These are phyloP conservation scores for Madurella fahalii DNA, from an alignment of 2,329 filamentous ascomycete species.

Conservation along the genomic window DNA sequence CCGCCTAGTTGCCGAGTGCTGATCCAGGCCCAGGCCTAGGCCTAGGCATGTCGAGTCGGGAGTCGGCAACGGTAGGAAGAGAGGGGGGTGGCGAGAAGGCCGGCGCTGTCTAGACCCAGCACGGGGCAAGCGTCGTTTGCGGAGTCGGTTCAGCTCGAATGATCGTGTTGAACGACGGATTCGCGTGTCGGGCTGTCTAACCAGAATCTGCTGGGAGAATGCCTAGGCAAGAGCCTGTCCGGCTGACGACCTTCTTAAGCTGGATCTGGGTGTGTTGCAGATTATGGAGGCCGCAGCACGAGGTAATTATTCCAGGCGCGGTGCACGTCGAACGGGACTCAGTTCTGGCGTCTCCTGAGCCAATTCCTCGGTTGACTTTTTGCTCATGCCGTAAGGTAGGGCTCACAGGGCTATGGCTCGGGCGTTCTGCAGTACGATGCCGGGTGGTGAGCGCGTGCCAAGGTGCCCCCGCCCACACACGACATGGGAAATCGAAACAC, in stretches of 20 bases:
- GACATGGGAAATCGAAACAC: conserved; percentile 13
- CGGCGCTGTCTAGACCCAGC: background rate
- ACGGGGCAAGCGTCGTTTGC: background rate
- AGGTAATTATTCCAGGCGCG: conserved; percentile 8
- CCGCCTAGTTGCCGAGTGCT: conserved; percentile 2
- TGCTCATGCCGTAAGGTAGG: background rate
- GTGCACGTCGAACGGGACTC: conserved; percentile 8
- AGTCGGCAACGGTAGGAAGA: background rate
- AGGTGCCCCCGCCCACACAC: conserved; percentile 9
- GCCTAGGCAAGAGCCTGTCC: conserved; percentile 17
- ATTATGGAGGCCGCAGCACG: conserved; percentile 9
- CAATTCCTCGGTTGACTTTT: conserved; percentile 5
- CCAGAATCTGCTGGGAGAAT: conserved; percentile 8
- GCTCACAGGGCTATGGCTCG: conserved; percentile 6
- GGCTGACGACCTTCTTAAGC: conserved; percentile 15
- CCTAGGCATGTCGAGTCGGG: background rate
- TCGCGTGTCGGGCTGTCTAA: background rate
- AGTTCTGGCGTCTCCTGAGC: conserved; percentile 7
- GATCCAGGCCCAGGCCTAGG: background rate
- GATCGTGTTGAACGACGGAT: background rate
- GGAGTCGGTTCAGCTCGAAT: background rate
- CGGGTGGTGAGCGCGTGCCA: conserved; percentile 9
- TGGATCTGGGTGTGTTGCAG: conserved; percentile 5
- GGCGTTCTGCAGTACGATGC: conserved; percentile 4
- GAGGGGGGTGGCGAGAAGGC: background rate